Evolutionary conservation across 805 yeast genomes (phyloP).

Genomic region (Zygosaccharomyces bailii): DNA sequence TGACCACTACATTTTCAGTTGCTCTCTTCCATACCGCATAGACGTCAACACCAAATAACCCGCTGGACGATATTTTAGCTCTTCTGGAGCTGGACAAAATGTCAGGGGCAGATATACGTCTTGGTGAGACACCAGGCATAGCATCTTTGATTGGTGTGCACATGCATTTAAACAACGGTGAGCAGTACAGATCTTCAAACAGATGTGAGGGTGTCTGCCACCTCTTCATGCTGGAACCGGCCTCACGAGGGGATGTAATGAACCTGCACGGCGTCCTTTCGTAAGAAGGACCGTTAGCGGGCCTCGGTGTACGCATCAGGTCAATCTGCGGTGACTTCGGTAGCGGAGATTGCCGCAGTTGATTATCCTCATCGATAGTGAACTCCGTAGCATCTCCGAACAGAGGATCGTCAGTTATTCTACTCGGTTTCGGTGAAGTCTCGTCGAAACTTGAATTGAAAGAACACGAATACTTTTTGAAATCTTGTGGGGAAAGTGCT

Average conservation of each 20-base stretch:
- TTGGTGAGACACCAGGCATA: conserved; percentile 24
- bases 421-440: conserved; percentile 24
- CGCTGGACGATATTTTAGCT: conserved; percentile 30
- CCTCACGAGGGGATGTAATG: conserved; percentile 27
- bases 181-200: conserved; percentile 34
- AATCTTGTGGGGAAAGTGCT: conserved; percentile 24
- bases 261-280: conserved; percentile 28
- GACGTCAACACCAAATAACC: conserved; percentile 36
- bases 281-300: conserved; percentile 14
- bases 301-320: conserved; percentile 25
- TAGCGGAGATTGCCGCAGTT: conserved; percentile 13
- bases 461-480: conserved; percentile 33
- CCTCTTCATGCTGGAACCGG: conserved; percentile 22
- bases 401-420: conserved; percentile 8
- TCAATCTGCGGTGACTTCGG: conserved; percentile 14
- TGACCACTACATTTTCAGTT: conserved; percentile 15
- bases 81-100: conserved; percentile 12
- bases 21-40: conserved; percentile 37
- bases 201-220: conserved; percentile 37
- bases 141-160: conserved; percentile 22
- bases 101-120: conserved; percentile 14
- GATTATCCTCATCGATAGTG: conserved; percentile 7
- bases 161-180: conserved; percentile 32
- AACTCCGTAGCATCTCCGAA: conserved; percentile 8
- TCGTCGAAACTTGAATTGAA: conserved; percentile 36